Evolutionary conservation across 768 basidiomycete genomes (phyloP), one percentile per base, ranked within the genome.

Genomic region (Lactifluus hygrophoroides): DNA sequence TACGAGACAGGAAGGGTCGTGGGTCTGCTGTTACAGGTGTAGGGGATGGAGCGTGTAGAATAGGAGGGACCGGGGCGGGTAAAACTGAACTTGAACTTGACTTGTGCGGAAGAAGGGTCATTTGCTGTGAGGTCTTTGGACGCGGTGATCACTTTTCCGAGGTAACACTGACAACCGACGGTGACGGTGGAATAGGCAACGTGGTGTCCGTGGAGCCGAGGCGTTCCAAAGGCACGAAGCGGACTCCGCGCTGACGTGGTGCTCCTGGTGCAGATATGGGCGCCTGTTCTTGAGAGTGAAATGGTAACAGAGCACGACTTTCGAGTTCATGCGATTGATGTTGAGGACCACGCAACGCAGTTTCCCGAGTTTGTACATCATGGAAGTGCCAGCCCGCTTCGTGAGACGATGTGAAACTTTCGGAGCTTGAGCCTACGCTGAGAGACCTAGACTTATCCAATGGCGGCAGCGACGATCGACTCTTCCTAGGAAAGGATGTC

Each of bases 191-290:
- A 17, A 47, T 35, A 30, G 52, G 27, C 14, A 55, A 45, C 13
- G 16, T 45, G 35, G 8, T 19, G 13, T 54, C 51, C 21, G 60
- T 45, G 2, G 55, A 46, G 23, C 45, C 48, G 23, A 62, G 53
- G 2, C 45, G 61, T 5, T 49, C 53, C n/a, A 61, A 62, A 30
- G 61, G 57, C 7, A 58, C 48, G 50, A 62, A 64, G 38, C 63
- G 61, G 27, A 62, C 53, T 9, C 44, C 50, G 4, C 56, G 28
- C 4, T 19, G 28, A 23, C 43, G 54, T n/a, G 17, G 21, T 34
- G 38, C 40, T 38, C 25, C 50, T 10, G 54, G 32, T 13, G 54
- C 53, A 27, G 60, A 35, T 3, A 19, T 16, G 7, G 50, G 25
- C 1, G 38, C 8, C 16, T 48, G 52, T 14, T 59, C 52, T 8